These are phyloP conservation scores for Carex sylvatica DNA, from an alignment of 202 grass and related monocot species.

Conservation along the genomic window DNA sequence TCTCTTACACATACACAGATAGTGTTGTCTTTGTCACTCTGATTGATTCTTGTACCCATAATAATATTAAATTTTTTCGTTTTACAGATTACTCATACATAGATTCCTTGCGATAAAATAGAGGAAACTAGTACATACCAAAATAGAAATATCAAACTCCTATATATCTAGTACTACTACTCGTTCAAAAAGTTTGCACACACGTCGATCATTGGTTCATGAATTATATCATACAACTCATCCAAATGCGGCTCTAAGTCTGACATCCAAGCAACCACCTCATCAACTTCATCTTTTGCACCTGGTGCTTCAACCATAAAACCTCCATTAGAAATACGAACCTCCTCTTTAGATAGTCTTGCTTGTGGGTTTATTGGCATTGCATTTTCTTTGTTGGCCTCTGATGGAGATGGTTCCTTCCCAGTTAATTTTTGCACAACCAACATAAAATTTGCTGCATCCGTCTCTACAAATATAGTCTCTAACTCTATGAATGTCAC, in stretches of 20 bases:
- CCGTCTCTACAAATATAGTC: conserved; percentile 56
- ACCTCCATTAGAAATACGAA: not conserved
- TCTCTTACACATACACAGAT: no score
- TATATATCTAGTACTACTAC: no score
- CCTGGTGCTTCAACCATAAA: no score
- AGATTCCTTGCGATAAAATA: no score
- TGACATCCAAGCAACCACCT: not conserved
- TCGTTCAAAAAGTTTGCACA: no score
- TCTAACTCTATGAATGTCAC: conserved; percentile 59
- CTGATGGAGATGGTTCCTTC: conserved; percentile 15
- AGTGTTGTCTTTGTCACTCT: no score
- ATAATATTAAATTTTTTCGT: no score
- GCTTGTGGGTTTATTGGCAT: not conserved
- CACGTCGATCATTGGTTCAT: not conserved
- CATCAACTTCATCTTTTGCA: not conserved
- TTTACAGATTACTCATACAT: no score
- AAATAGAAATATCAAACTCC: no score
- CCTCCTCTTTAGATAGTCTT: not conserved
- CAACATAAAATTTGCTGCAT: conserved; percentile 27
- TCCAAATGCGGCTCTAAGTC: not conserved
- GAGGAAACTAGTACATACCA: no score
- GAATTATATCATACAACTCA: not conserved
- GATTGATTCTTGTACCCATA: no score
- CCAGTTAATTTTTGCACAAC: conserved; percentile 75
- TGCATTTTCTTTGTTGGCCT: not conserved